Conservation (phyloP, 164 flowering plant species). For the Taxillus chinensis region DNA sequence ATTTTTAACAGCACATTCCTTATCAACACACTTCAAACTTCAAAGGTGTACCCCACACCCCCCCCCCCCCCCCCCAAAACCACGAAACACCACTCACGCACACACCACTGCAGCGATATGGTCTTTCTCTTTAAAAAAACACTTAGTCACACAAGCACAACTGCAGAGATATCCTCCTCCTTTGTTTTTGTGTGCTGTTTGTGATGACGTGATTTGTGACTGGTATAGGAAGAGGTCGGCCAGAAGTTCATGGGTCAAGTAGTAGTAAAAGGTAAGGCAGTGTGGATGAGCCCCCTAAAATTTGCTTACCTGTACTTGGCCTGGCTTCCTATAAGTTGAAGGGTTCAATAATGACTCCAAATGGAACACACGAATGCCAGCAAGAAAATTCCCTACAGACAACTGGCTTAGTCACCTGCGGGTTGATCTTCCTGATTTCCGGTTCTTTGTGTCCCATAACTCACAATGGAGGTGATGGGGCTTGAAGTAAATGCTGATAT, state of each 20-base stretch:
- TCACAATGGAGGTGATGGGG: constrained; percentile 22
- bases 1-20: constrained; percentile 55
- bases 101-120: no score
- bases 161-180: no score
- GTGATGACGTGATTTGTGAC: not conserved
- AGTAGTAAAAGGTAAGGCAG: constrained; percentile 15
- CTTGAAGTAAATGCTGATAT: no score
- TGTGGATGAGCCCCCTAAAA: constrained; percentile 21
- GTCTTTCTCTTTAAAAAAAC: no score
- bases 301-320: constrained; percentile 52
- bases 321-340: constrained; percentile 68
- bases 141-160: no score
- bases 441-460: constrained; percentile 42
- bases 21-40: constrained; percentile 50
- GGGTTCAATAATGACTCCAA: constrained; percentile 40
- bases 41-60: constrained; percentile 36
- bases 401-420: constrained; percentile 42
- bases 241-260: constrained; percentile 14
- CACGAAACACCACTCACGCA: no score
- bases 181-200: no score
- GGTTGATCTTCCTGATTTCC: constrained; percentile 54
- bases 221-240: constrained; percentile 18
- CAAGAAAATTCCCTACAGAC: constrained; percentile 39
- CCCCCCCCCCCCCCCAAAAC: no score
- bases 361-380: constrained; percentile 32